Evolutionary conservation across 2,329 filamentous ascomycete genomes (phyloP).

Genomic region (Trichoderma aggressivum): DNA sequence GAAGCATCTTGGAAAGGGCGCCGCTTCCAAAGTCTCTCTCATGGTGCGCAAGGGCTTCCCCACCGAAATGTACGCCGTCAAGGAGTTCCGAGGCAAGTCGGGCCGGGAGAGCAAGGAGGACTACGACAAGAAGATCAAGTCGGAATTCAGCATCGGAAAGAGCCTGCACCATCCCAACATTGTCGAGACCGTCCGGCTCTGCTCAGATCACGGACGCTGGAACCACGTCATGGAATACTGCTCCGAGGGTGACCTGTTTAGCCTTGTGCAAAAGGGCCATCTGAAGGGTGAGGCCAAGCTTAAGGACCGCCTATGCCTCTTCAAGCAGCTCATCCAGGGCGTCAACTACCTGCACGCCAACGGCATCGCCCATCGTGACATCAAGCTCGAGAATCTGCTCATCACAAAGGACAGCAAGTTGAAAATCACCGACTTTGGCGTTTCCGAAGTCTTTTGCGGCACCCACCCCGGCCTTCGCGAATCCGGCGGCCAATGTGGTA

Average conservation of each 20-base stretch:
- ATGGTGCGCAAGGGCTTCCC: conserved; percentile 69
- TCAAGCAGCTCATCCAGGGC: conserved; percentile 84
- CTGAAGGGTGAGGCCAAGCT: conserved; percentile 62
- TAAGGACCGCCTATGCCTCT: conserved; percentile 74
- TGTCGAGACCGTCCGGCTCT: conserved; percentile 74
- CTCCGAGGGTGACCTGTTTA: conserved; percentile 74
- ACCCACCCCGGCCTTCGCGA: conserved; percentile 75
- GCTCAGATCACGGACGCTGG: conserved; percentile 71
- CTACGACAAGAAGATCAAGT: conserved; percentile 87
- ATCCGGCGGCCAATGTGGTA: conserved; percentile 69
- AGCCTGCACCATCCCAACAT: conserved; percentile 84
- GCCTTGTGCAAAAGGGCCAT: conserved; percentile 67
- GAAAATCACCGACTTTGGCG: conserved; percentile 90
- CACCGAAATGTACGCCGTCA: conserved; percentile 74
- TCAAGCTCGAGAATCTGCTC: conserved; percentile 85
- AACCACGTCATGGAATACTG: conserved; percentile 95
- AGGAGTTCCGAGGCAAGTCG: conserved; percentile 77
- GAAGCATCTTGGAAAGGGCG: conserved; percentile 75
- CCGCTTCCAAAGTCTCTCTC: conserved; percentile 76
- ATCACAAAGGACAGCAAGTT: conserved; percentile 75
- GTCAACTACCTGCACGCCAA: conserved; percentile 77
- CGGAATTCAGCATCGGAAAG: conserved; percentile 84
- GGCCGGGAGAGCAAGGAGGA: conserved; percentile 67
- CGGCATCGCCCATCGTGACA: conserved; percentile 85
- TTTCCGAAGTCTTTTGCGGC: conserved; percentile 80